Evolutionary conservation across 176 grass and related monocot species (phyloP).

Genomic region (Lolium rigidum): DNA sequence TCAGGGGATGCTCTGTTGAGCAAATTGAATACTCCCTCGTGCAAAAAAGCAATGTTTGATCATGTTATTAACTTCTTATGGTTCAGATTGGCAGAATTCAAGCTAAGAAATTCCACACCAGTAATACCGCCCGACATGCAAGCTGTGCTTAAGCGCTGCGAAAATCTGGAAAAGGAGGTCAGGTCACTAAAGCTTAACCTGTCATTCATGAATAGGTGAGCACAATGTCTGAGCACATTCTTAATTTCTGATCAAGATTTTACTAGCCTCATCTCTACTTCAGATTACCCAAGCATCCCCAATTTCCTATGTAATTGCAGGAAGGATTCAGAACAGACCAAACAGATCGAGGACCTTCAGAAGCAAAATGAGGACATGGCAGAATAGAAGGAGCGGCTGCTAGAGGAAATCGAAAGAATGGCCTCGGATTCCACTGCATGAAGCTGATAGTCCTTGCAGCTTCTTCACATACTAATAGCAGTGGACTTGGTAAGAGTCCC

Average conservation of each 20-base stretch:
- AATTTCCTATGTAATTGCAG: conserved; percentile 32
- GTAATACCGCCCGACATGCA: conserved; percentile 71
- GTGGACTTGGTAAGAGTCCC: conserved; percentile 20
- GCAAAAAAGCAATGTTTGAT: not conserved
- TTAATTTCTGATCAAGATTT: not conserved
- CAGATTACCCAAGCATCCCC: not conserved
- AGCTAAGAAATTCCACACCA: conserved; percentile 66
- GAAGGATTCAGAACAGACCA: conserved; percentile 85
- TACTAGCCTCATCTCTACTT: not conserved
- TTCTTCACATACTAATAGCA: conserved; percentile 24
- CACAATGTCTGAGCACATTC: conserved; percentile 8
- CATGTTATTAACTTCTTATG: conserved; percentile 1
- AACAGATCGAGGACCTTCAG: conserved; percentile 81
- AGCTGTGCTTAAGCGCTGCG: conserved; percentile 64
- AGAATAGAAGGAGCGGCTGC: conserved; percentile 54
- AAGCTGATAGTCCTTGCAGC: conserved; percentile 4
- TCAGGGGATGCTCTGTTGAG: too few species aligned
- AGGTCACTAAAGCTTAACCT: conserved; percentile 79
- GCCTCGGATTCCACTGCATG: conserved; percentile 44
- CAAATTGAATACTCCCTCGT: not conserved
- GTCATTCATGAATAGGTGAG: conserved; percentile 85
- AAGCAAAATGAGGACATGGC: conserved; percentile 70
- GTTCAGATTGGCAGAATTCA: conserved; percentile 80
- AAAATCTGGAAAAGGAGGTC: conserved; percentile 79
- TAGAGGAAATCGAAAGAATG: conserved; percentile 74